Evolutionary conservation across 2,329 filamentous ascomycete genomes (phyloP).

Genomic region (Dactylonectria estremocensis): DNA sequence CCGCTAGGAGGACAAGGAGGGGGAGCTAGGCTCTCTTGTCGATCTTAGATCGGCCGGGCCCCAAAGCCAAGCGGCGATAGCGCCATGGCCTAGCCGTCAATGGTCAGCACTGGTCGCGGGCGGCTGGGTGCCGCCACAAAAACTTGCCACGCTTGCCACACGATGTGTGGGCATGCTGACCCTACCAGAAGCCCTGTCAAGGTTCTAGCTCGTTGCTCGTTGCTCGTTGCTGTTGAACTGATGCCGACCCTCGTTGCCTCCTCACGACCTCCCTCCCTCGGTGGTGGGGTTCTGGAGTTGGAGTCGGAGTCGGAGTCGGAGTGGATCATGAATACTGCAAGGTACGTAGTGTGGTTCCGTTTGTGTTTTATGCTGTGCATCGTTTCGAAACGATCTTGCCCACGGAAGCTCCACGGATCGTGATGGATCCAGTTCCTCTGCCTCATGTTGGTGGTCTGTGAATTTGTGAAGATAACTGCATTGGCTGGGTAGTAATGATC

Average conservation of each 20-base stretch:
- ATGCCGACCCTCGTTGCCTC: constrained; percentile 8
- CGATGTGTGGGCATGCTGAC: constrained; percentile 28
- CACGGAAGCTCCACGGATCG: not conserved
- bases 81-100: constrained; percentile 45
- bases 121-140: constrained; percentile 38
- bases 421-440: constrained; percentile 9
- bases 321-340: not conserved
- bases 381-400: constrained; percentile 24
- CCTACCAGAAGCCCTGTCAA: constrained; percentile 46
- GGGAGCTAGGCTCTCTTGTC: constrained; percentile 39
- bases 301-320: not conserved
- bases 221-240: constrained; percentile 35
- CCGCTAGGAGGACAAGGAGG: constrained; percentile 28
- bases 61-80: constrained; percentile 37
- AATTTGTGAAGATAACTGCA: constrained; percentile 1
- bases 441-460: not conserved
- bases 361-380: constrained; percentile 7
- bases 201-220: constrained; percentile 47
- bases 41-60: constrained; percentile 47
- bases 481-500: not conserved
- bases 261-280: not conserved
- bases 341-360: constrained; percentile 4
- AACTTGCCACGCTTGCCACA: constrained; percentile 13
- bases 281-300: not conserved
- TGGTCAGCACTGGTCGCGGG: constrained; percentile 43